Evolutionary conservation across 306 rosid species (phyloP), one percentile per base, ranked within the genome.

Genomic region (Dryas alaskensis): DNA sequence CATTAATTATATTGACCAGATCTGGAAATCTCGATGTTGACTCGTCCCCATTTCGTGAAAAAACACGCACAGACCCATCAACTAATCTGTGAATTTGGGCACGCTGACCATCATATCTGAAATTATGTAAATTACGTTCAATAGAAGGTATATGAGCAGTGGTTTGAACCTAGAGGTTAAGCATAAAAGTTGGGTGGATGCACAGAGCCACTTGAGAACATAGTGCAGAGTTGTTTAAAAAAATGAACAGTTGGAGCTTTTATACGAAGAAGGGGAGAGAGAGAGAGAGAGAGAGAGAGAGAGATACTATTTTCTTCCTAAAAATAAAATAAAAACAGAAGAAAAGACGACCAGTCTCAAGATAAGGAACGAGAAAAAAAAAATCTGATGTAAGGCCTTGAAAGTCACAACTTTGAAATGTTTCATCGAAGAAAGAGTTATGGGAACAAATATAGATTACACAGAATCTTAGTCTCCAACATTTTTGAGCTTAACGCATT

Each of bases 21-120:
- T 90, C 98, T 62, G 97, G 98, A 85, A 90, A 92, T 83, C 87
- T 92, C 31, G 83, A 84, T 60, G 97, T 87, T 37, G 97, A 77
- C 82, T 92, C 97, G 40, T 90, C 95, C 73, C 98, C 94, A 73
- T 92, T 92, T 83, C 98, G 87, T 17, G 98, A 90, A 83, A 86
- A 92, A 64, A 87, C 79, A 39, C 62, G 86, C 78, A 90, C 16
- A 6, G 95, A 85, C 63, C 97, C 98, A 86, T 90, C 92, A 69
- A 19, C 78, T 82, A 87, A 80, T 83, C 79, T 92, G 84, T 92
- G 98, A 87, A 92, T 86, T 85, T 92, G 98, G 49, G 96, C 98
- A 74, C 98, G 91, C 85, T 92, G 98, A 51, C 98, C 98, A 83
- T 92, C 98, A 76, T 92, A 92, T 80, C 98, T 92, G 79, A 70